Conservation (phyloP, 768 basidiomycete genomes). For the Pisolithus microcarpus region DNA sequence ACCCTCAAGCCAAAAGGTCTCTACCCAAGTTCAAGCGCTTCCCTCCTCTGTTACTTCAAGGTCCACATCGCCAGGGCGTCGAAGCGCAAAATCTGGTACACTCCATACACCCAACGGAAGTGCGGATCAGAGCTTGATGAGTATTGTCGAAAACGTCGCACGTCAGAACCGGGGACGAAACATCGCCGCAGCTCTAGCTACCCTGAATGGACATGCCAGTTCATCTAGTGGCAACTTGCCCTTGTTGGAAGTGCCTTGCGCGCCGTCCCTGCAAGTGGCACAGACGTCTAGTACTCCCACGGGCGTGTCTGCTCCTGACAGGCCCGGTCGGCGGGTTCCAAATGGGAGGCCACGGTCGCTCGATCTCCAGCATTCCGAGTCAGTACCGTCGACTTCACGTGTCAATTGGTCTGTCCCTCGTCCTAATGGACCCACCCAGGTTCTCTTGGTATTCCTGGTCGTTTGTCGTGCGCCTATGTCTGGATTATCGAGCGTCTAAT, state of each 20-base stretch:
- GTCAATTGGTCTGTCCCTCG: too few relatives aligned
- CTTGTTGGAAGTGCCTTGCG: background rate
- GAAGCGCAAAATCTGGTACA: background rate
- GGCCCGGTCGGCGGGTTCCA: background rate
- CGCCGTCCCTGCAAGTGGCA: constrained; percentile 1
- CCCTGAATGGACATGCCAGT: background rate
- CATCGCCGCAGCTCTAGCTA: background rate
- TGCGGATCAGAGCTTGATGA: constrained; percentile 45
- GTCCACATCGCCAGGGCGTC: constrained; percentile 4
- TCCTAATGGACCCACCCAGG: too few relatives aligned
- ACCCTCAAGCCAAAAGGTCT: background rate
- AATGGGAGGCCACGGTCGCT: constrained; percentile 9
- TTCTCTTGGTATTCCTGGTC: too few relatives aligned
- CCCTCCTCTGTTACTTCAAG: background rate
- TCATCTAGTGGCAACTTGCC: background rate
- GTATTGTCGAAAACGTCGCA: constrained; percentile 59
- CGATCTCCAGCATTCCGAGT: constrained; percentile 17
- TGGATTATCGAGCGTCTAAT: too few relatives aligned
- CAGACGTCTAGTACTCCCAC: constrained; percentile 1
- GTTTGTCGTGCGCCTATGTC: too few relatives aligned
- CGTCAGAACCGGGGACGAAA: constrained; percentile 28
- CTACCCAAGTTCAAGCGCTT: background rate
- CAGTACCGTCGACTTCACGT: constrained; percentile 2
- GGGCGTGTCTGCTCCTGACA: background rate
- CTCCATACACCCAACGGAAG: constrained; percentile 13